A percentile compares a stretch with the other conserved stretches of the same genome.
These are phyloP conservation scores for Echium plantagineum DNA, from an alignment of 257 asterid genomes.

Conservation along the genomic window DNA sequence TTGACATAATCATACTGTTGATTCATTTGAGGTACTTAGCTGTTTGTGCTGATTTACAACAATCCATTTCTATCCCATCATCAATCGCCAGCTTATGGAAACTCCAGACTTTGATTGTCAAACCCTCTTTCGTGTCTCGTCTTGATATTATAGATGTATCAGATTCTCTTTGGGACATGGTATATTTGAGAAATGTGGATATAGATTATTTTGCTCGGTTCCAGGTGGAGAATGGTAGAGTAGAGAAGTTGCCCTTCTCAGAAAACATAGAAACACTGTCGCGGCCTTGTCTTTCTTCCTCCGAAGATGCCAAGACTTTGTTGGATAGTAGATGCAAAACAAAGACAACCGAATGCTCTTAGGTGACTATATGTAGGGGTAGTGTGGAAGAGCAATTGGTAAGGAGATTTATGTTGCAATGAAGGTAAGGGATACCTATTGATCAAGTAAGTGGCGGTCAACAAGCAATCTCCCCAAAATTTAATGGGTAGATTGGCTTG, in stretches of 20 bases:
- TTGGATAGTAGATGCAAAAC: too few relatives aligned
- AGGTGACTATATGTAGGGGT: too few relatives aligned
- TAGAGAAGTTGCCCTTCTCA: not conserved
- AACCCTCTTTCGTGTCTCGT: not conserved
- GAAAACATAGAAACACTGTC: not conserved
- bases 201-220: not conserved
- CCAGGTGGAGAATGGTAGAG: not conserved
- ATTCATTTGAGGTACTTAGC: slow-evolving; percentile 4
- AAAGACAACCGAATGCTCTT: too few relatives aligned
- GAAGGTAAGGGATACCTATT: too few relatives aligned
- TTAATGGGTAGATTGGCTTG: too few relatives aligned
- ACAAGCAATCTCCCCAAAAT: too few relatives aligned
- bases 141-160: not conserved
- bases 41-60: not conserved
- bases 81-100: not conserved
- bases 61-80: not conserved
- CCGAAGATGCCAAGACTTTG: slow-evolving; percentile 2
- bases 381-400: too few relatives aligned
- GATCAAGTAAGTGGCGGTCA: too few relatives aligned
- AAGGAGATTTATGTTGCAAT: too few relatives aligned
- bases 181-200: slow-evolving; percentile 1
- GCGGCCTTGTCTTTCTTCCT: not conserved
- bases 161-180: slow-evolving; percentile 3
- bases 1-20: not conserved
- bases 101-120: not conserved